Base-by-base conservation (phyloP, 768 basidiomycete genomes). In the Boletus bicolor region DNA sequence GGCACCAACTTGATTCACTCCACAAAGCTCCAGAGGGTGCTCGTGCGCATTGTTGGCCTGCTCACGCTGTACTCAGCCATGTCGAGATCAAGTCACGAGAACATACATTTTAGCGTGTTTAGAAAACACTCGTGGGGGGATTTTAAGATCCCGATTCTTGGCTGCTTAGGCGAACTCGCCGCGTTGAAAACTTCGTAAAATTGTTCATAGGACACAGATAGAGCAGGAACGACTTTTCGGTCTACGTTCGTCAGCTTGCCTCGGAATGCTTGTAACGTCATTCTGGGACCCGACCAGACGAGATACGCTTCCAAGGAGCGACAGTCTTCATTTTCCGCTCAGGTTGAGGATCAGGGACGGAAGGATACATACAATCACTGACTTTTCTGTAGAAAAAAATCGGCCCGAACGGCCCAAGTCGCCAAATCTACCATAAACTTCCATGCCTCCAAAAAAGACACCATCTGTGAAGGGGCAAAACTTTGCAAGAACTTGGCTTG, bases 1-100 rank as follows among this genome's bases (percentile, higher is more conserved):
- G n/a, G 2, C 1, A 53, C 62, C 3, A 17, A 63, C 61, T 63
- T 4, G 50, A 59, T 38, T 49, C 38, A 9, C 49, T 59, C 62
- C 61, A 63, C 39, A 56, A 8, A 8, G 15, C 46, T 19, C 15
- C 47, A 3, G 7, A 2, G 12, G 41, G 17, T 15, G n/a, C 30
- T 38, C 32, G 45, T 26, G 49, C 1, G 10, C 60, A 63, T 24
- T 32, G 45, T 7, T 28, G 38, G 17, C 61, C 62, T 63, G 42
- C 4, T 6, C 2, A 1, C 5, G 26, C 14, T 32, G 19, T 44
- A 21, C 32, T 59, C 38, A 54, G 35, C 14, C 3, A 4, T 26
- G n/a, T 8, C 19, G 0, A 32, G 17, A 45, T 56, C 26, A 32
- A 30, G 4, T 15, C 3, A 30, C 7, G 24, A 43, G 14, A 24